These are phyloP conservation scores for Plantago ovata DNA, from an alignment of 257 asterid species.

Conservation along the genomic window DNA sequence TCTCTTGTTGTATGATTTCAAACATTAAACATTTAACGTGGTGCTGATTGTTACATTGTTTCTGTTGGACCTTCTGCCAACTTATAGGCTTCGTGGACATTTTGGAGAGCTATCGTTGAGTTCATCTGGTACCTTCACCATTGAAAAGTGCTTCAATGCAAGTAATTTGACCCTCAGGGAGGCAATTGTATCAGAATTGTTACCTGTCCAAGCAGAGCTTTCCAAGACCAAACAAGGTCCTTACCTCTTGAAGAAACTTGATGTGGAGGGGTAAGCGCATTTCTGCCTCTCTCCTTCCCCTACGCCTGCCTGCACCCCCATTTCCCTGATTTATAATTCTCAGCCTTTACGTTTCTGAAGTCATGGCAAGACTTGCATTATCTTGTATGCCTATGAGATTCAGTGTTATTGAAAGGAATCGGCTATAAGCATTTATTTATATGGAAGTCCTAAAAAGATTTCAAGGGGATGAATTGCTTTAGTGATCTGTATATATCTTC, in stretches of 20 bases:
- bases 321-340: neutral
- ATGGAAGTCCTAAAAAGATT: neutral
- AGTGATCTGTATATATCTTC: neutral
- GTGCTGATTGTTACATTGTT: conserved; percentile 18
- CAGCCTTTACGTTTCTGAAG: neutral
- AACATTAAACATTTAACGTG: neutral
- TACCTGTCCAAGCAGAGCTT: conserved; percentile 64
- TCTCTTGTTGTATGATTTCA: neutral
- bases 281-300: neutral
- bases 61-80: conserved; percentile 7
- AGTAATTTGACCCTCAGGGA: conserved; percentile 71
- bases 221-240: conserved; percentile 91
- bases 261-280: conserved; percentile 76
- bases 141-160: conserved; percentile 77
- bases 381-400: neutral
- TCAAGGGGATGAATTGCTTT: neutral
- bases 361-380: neutral
- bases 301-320: neutral
- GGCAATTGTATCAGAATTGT: conserved; percentile 70
- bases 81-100: conserved; percentile 70
- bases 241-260: conserved; percentile 80
- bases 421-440: neutral
- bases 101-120: conserved; percentile 86
- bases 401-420: neutral
- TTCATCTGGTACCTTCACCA: conserved; percentile 73